Base-by-base conservation (phyloP, 768 basidiomycete species). In the Leucogyrophana mollusca region DNA sequence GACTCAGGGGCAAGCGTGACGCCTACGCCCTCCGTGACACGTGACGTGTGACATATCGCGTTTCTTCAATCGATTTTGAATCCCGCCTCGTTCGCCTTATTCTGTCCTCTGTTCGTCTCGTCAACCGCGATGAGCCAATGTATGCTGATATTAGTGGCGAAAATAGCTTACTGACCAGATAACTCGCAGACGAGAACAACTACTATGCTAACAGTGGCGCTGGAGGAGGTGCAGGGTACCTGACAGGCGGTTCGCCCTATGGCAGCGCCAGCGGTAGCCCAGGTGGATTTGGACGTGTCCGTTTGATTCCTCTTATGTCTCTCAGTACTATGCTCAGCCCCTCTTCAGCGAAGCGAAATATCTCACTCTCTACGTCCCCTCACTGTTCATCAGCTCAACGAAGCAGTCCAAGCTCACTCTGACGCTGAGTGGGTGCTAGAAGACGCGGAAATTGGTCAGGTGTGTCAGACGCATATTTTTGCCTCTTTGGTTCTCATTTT, bases 401-500 rank as follows among this genome's bases (percentile, higher is more conserved):
- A 79, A 54, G 87, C 94, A 2, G 74, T 70, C n/a, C 93, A 94
- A 71, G 76, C 84, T 4, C 90, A 95, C 60, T 74, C 86, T 1
- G 94, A 97, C 54, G 86, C 90, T 2, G 91, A 94, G 47, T 96
- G 92, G 83, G 74, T 74, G 49, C 73, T 98, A 25, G 93, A 93
- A 47, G 87, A 83, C 22, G 67, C 75, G 4, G 88, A 94, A 51
- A 73, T 94, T 47, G 87, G 87, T 39, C 90, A 91, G 65, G 94
- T 90, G 53, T 50, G 71, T 54, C 2, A 6, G 2, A 9, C 16
- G 8, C 2, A 17, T 9, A 21, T n/a, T 35, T 23, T 18, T 32
- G 27, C 9, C 52, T 59, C 21, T 39, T 6, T 11, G 52, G 3
- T 41, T 21, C 7, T 40, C 34, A 40, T 18, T 30, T 34, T 21